Base-by-base conservation (phyloP, 225 moss, liverwort and hornwort species). In the Polytrichum commune region DNA sequence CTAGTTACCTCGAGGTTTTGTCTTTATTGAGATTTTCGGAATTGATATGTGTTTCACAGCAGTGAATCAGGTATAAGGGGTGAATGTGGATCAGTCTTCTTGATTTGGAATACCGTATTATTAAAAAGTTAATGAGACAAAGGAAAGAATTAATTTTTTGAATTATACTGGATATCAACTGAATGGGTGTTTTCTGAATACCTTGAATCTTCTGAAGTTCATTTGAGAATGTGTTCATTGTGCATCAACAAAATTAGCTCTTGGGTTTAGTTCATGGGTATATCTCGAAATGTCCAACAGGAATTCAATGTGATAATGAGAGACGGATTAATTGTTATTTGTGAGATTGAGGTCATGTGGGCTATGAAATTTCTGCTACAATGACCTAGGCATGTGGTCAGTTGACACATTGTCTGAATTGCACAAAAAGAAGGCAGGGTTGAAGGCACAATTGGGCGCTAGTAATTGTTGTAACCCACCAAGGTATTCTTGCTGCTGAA, bases 81-180 rank as follows among this genome's bases (percentile, higher is more conserved):
- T 38, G 27, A 30, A 19, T 13, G 6, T 5, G 35, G 63, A 22
- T 60, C n/a, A 60, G 10, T 60, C 60, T 60, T 60, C 22, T 60
- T 60, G 10, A n/a, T 60, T 60, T 60, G 13, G 13, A 38, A 13
- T 22, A 7, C 1, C 25, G 22, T 60, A 10, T 23, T 60, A 7
- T 9, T 19, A 27, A 27, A 18, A 64, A 62, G 18, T 55, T 53
- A 8, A 63, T 23, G 75, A 65, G 30, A 55, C 5, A 7, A 54
- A 23, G 30, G 78, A 29, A 69, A 53, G 57, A 60, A n/a, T 60
- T 76, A 19, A n/a, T 18, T n/a, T n/a, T 76, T 16, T 57, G 64
- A 38, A 46, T 18, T 66, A 55, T 60, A 54, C 27, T 13, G 16
- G 25, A 27, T 61, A 33, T 64, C 46, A 19, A 18, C 53, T 67